Percentiles rank a stretch among this genome's conserved stretches.
Conservation (phyloP, 2,329 filamentous ascomycete genomes). For the Xylaria sp. region DNA sequence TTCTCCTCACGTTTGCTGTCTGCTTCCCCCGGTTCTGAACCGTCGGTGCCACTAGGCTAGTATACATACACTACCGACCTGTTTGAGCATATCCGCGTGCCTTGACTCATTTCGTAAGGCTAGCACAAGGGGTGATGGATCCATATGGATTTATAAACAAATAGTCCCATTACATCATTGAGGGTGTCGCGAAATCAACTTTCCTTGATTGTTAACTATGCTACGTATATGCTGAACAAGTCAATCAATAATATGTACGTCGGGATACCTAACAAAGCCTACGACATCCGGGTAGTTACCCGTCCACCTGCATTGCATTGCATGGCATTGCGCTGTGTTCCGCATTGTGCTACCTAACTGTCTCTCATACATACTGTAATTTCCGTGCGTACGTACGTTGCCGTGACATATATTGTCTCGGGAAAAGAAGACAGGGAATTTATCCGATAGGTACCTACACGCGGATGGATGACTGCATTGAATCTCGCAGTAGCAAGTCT, state of each 20-base stretch:
- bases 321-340: conserved; percentile 4
- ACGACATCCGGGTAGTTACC: not conserved
- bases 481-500: not conserved
- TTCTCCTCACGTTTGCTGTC: not conserved
- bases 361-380: not conserved
- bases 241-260: not conserved
- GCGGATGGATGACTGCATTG: not conserved
- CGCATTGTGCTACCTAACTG: not conserved
- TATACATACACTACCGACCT: not conserved
- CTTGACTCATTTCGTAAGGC: not conserved
- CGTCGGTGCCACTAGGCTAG: not conserved
- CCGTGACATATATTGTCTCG: not conserved
- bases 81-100: not conserved
- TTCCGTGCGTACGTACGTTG: not conserved
- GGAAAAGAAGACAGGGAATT: not conserved
- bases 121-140: not conserved
- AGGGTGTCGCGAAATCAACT: not conserved
- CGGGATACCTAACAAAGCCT: not conserved
- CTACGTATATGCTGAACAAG: not conserved
- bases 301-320: conserved; percentile 4
- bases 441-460: not conserved
- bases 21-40: not conserved
- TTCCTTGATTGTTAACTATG: not conserved
- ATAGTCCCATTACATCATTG: conserved; percentile 10
- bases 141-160: not conserved